Evolutionary conservation across 176 grass and related monocot species (phyloP), one percentile per base, ranked within the genome.

Genomic region (Puccinellia tenuiflora): DNA sequence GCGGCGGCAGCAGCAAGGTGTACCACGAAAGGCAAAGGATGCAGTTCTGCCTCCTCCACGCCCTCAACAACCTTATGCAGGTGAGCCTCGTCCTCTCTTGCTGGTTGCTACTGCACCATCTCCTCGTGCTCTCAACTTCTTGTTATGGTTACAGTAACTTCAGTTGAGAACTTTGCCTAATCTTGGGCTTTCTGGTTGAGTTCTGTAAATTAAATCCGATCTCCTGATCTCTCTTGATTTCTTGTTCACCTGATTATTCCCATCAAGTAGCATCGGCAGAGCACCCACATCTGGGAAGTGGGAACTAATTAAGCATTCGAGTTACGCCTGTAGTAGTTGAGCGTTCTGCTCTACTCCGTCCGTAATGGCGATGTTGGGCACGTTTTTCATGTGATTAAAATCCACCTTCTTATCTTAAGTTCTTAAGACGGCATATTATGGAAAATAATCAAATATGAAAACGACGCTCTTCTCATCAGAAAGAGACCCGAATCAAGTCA

Each of bases 1-100:
- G 52, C 21, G 8, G 52, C 42, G 6, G 56, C 45, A 25, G 33
- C 53, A 13, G 67, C 55, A 76, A 50, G 76, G 86, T 91, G 37
- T 98, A 95, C 85, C 96, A 93, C 67, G 96, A 95, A 76, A 91
- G 82, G 67, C 88, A 98, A 70, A 88, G 80, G 81, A 38, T 98
- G 83, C 96, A 98, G 77, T 87, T 98, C 56, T 98, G 95, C 55
- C 90, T 98, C 18, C 84, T 98, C 57, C 95, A 98, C 39, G 92
- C 95, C 18, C 95, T 98, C 82, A 98, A 98, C 82, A 98, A 95
- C 84, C 87, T 98, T 45, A 91, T 95, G 87, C 92, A 97, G 91
- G 94, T 94, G 63, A 10, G 24, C 50, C 10, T 24, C 29, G 51
- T 16, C 43, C 57, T 55, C 22, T 30, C 50, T 50, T 63, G 20